Conservation (phyloP, 495 filamentous ascomycete species). For the Ramalina intermedia region DNA sequence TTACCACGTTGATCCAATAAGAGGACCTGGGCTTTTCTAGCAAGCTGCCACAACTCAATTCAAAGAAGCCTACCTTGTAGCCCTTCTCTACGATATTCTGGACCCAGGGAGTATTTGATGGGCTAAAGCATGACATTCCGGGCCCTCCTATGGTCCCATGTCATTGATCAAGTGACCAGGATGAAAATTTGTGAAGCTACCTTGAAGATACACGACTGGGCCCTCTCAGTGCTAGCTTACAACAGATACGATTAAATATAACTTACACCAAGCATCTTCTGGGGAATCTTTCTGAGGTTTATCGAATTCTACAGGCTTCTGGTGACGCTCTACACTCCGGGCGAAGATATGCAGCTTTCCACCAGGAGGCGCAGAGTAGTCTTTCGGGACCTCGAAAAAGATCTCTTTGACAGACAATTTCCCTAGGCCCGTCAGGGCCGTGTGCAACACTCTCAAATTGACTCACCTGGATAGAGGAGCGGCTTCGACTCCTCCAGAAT, state of each 20-base stretch:
- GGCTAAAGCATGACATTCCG: conserved; percentile 8
- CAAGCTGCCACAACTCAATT: not conserved
- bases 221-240: not conserved
- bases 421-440: conserved; percentile 30
- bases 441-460: too few species aligned
- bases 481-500: conserved; percentile 10
- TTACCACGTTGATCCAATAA: conserved; percentile 61
- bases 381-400: conserved; percentile 72
- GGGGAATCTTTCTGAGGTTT: conserved; percentile 29
- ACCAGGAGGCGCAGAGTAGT: conserved; percentile 49
- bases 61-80: conserved; percentile 39
- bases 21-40: conserved; percentile 38
- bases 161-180: not conserved
- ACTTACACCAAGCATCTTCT: conserved; percentile 37
- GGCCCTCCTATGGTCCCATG: conserved; percentile 6
- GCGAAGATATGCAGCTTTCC: conserved; percentile 59
- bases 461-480: too few species aligned
- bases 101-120: not conserved
- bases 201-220: conserved; percentile 24
- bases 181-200: not conserved
- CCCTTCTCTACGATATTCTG: conserved; percentile 52
- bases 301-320: conserved; percentile 40
- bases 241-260: not conserved
- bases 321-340: conserved; percentile 49
- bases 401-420: conserved; percentile 64